These are phyloP conservation scores for Alternaria solani DNA, from an alignment of 2,329 filamentous ascomycete genomes.

Conservation along the genomic window DNA sequence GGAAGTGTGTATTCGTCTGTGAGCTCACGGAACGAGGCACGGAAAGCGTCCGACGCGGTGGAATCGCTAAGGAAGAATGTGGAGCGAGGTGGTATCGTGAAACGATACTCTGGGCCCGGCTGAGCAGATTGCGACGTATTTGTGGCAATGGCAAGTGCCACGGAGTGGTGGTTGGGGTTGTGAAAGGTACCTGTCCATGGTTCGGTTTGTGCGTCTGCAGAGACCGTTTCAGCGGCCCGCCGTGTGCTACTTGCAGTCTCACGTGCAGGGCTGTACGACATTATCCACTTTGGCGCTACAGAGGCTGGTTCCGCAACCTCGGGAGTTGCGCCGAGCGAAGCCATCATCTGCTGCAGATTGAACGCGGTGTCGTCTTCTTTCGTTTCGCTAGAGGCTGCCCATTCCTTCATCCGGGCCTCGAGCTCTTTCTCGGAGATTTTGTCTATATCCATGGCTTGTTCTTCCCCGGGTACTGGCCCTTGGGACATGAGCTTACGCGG, in stretches of 20 bases:
- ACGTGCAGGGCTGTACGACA: conserved; percentile 36
- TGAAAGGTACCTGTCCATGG: conserved; percentile 43
- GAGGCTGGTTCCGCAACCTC: conserved; percentile 30
- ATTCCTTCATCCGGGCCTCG: conserved; percentile 39
- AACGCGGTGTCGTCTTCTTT: conserved; percentile 35
- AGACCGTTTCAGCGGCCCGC: conserved; percentile 12
- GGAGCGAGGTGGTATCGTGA: conserved; percentile 59
- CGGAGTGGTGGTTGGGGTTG: conserved; percentile 35
- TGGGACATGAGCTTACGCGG: conserved; percentile 35
- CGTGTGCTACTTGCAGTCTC: conserved; percentile 18
- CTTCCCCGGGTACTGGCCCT: conserved; percentile 21
- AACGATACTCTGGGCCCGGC: conserved; percentile 35
- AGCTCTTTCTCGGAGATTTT: conserved; percentile 39
- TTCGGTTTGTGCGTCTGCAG: conserved; percentile 20
- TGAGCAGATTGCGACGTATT: conserved; percentile 10
- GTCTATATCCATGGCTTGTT: conserved; percentile 26
- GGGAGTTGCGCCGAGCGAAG: conserved; percentile 36
- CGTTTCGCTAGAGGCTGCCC: conserved; percentile 34
- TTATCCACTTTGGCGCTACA: conserved; percentile 33
- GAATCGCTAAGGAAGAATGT: conserved; percentile 61
- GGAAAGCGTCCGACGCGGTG: conserved; percentile 46
- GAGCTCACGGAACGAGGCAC: conserved; percentile 46
- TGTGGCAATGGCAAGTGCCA: conserved; percentile 36
- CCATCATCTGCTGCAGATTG: conserved; percentile 49
- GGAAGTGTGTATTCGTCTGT: conserved; percentile 54